These are phyloP conservation scores for Xylaria intraflava DNA, from an alignment of 495 filamentous ascomycete genomes.

Conservation along the genomic window DNA sequence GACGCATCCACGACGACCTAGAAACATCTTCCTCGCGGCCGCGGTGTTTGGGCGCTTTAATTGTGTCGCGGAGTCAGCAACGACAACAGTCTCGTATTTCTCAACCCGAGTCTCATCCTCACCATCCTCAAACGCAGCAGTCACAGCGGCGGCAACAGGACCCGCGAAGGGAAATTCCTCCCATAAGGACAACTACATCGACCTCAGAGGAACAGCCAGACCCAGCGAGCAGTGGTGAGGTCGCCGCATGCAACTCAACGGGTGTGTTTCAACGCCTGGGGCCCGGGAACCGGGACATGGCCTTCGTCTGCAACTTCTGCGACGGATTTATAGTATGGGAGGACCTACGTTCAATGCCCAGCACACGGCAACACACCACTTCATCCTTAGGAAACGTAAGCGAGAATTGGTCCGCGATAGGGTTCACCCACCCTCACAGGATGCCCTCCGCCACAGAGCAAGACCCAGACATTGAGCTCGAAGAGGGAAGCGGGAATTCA, in stretches of 20 bases:
- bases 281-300: conserved; percentile 27
- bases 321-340: conserved; percentile 44
- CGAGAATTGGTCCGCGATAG: conserved; percentile 12
- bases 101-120: background rate
- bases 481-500: background rate
- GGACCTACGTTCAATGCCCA: conserved; percentile 36
- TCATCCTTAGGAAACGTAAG: conserved; percentile 7
- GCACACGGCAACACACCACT: conserved; percentile 19
- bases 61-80: conserved; percentile 35
- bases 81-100: background rate
- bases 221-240: background rate
- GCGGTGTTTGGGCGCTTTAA: conserved; percentile 40
- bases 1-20: conserved; percentile 38
- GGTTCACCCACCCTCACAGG: conserved; percentile 1
- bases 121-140: background rate
- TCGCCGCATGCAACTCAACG: conserved; percentile 12
- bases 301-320: conserved; percentile 47
- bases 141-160: conserved; percentile 3
- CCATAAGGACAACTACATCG: background rate
- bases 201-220: background rate
- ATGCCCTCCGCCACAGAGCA: background rate
- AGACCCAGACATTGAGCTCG: conserved; percentile 7
- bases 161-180: background rate
- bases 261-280: conserved; percentile 32
- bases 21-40: conserved; percentile 10